A percentile compares a stretch with the other conserved stretches of the same genome.
Evolutionary conservation across 169 alveolate species (phyloP).

Genomic region (Neospora caninum): DNA sequence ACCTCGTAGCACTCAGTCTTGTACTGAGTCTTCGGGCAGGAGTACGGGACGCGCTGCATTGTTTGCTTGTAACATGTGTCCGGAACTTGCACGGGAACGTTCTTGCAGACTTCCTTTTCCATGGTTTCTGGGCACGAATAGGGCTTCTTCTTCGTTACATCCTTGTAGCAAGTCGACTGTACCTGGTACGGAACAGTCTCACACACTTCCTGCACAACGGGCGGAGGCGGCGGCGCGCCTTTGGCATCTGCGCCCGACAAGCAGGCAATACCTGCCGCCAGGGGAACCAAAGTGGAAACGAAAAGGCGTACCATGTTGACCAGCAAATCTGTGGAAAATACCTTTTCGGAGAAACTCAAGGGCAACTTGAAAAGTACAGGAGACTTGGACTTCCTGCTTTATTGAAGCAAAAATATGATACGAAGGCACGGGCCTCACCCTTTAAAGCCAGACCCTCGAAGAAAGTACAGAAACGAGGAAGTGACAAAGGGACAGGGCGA

Average conservation of each 20-base stretch:
- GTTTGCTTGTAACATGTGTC: constrained; percentile 39
- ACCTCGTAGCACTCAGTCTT: constrained; percentile 55
- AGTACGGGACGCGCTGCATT: constrained; percentile 36
- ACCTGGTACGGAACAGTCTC: constrained; percentile 50
- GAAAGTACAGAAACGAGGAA: background rate
- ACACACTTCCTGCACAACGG: constrained; percentile 34
- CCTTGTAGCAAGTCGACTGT: constrained; percentile 38
- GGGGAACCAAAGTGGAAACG: background rate
- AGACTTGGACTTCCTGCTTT: background rate
- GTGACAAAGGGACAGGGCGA: background rate
- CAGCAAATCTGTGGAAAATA: background rate
- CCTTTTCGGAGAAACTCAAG: background rate
- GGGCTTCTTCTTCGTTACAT: constrained; percentile 15
- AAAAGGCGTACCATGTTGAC: background rate
- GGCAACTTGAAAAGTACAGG: background rate
- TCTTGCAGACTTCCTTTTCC: constrained; percentile 38
- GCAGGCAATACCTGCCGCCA: constrained; percentile 3
- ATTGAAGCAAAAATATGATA: background rate
- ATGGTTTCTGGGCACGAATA: constrained; percentile 40
- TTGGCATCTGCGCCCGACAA: background rate
- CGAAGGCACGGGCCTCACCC: background rate
- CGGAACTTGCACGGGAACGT: constrained; percentile 36
- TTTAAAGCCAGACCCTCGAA: background rate
- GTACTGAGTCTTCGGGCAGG: constrained; percentile 49
- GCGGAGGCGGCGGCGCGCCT: background rate